A percentile compares a stretch with the other conserved stretches of the same genome.
Evolutionary conservation across 257 asterid genomes (phyloP).

Genomic region (Leptodermis oblonga): DNA sequence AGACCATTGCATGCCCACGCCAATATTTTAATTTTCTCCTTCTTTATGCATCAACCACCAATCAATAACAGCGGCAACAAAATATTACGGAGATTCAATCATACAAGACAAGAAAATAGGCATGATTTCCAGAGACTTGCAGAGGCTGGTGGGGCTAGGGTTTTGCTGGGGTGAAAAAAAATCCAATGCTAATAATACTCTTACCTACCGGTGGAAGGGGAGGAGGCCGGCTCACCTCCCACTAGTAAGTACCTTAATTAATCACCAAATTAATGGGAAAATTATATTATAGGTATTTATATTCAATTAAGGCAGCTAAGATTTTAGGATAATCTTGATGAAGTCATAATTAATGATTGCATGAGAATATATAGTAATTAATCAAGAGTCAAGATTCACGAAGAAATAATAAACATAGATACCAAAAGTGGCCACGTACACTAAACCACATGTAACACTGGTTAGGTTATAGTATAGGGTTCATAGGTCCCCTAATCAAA

Average conservation of each 20-base stretch:
- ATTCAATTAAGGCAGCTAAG: not conserved
- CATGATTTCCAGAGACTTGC: too few relatives aligned
- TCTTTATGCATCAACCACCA: not conserved
- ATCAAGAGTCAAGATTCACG: slow-evolving; percentile 5
- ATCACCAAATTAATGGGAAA: slow-evolving; percentile 1
- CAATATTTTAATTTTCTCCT: not conserved
- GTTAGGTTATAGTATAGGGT: too few relatives aligned
- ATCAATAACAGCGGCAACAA: too few relatives aligned
- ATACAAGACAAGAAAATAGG: too few relatives aligned
- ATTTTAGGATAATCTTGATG: slow-evolving; percentile 5
- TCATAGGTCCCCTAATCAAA: not conserved
- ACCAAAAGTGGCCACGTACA: not conserved
- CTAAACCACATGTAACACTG: not conserved
- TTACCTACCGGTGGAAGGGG: too few relatives aligned
- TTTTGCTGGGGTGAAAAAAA: too few relatives aligned
- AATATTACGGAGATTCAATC: too few relatives aligned
- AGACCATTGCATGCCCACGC: not conserved
- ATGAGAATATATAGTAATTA: not conserved
- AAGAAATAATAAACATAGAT: not conserved
- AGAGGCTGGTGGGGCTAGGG: too few relatives aligned
- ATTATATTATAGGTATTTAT: not conserved
- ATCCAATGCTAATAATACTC: too few relatives aligned
- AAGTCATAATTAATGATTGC: not conserved
- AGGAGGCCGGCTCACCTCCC: too few relatives aligned
- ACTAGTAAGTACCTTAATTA: too few relatives aligned